phyloP scores from a whole-genome alignment of 73 alveolate genomes.

The Blepharisma stoltei region DNA sequence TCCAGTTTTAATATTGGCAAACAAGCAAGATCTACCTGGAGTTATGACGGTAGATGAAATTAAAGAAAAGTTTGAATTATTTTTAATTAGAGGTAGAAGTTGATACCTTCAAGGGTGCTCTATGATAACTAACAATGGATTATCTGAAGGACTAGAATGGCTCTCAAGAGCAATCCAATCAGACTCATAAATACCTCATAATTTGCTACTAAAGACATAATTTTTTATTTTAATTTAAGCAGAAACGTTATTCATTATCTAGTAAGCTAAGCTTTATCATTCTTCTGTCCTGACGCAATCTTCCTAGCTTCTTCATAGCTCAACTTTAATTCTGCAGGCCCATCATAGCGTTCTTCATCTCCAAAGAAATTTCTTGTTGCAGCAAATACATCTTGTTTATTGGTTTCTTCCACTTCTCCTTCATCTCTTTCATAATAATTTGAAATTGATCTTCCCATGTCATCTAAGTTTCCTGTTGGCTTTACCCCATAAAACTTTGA shows the following conservation, averaged over 20 bases:
- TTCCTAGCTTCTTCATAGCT: conserved; percentile 16
- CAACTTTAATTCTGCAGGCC: neutral
- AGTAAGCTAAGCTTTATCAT: too few species aligned
- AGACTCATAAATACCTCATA: too few species aligned
- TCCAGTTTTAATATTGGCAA: conserved; percentile 47
- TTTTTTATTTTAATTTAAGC: too few species aligned
- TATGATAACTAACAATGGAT: too few species aligned
- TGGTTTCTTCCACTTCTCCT: too few species aligned
- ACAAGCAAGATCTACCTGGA: conserved; percentile 49
- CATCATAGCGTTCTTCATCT: neutral
- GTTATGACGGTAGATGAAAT: conserved; percentile 28
- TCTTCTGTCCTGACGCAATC: neutral
- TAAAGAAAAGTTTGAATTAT: conserved; percentile 20
- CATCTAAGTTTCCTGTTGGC: neutral
- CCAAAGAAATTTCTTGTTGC: neutral
- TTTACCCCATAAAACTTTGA: neutral
- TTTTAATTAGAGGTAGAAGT: too few species aligned
- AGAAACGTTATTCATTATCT: too few species aligned
- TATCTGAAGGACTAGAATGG: too few species aligned
- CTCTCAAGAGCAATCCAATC: too few species aligned
- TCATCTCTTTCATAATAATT: too few species aligned
- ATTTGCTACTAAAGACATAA: too few species aligned
- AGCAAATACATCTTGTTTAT: neutral
- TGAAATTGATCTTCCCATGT: neutral
- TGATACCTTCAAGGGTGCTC: too few species aligned